phyloP scores from a whole-genome alignment of 1,139 yeast species.

The Yamadazyma triangularis region DNA sequence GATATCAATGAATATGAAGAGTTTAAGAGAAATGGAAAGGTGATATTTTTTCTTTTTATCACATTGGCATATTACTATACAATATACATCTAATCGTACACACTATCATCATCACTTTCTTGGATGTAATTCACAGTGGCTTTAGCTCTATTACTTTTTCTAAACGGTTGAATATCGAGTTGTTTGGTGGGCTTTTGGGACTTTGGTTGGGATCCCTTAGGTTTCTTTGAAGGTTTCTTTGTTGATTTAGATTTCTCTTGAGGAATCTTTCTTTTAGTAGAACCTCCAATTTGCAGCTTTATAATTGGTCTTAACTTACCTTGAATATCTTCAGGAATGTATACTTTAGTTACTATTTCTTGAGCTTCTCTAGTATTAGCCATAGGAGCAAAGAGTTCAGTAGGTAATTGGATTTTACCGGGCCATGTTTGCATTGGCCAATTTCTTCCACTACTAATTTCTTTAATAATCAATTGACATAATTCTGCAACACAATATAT shows the following conservation, averaged over 20 bases:
- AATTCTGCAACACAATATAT: constrained; percentile 71
- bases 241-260: constrained; percentile 2
- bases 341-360: constrained; percentile 40
- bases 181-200: constrained; percentile 28
- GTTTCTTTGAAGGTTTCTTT: constrained; percentile 3
- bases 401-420: constrained; percentile 63
- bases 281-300: constrained; percentile 18
- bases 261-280: constrained; percentile 10
- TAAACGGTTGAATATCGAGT: constrained; percentile 43
- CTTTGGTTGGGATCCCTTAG: constrained; percentile 5
- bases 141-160: constrained; percentile 42
- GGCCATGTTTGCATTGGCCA: constrained; percentile 85
- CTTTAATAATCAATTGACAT: constrained; percentile 61
- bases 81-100: constrained; percentile 1
- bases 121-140: constrained; percentile 37
- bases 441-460: constrained; percentile 49
- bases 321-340: constrained; percentile 43
- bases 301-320: constrained; percentile 22
- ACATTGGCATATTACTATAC: background rate
- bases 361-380: constrained; percentile 41
- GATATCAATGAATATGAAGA: constrained; percentile 42
- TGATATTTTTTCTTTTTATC: constrained; percentile 11
- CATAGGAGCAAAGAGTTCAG: constrained; percentile 63
- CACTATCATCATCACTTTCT: constrained; percentile 9
- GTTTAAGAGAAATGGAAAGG: constrained; percentile 50